Percentiles rank a stretch among this genome's conserved stretches.
phyloP scores from a whole-genome alignment of 2,329 filamentous ascomycete genomes.

The Aspergillus sp. region DNA sequence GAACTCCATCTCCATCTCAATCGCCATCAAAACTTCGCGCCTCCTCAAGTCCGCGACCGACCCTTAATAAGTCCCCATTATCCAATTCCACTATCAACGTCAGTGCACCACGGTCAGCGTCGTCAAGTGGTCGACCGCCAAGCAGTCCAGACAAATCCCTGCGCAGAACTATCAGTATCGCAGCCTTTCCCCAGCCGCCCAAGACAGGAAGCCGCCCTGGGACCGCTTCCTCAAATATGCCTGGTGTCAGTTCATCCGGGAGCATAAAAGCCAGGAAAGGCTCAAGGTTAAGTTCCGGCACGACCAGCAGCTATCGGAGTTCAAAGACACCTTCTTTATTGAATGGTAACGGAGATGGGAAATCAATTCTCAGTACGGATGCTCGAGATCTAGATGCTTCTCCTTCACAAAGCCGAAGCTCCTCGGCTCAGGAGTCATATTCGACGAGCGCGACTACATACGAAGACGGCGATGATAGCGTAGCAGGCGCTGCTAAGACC shows the following conservation, averaged over 20 bases:
- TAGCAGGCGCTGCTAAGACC: conserved; percentile 25
- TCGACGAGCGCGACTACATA: conserved; percentile 84
- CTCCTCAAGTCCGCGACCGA: conserved; percentile 50
- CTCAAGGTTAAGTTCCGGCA: conserved; percentile 51
- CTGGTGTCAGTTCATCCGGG: conserved; percentile 22
- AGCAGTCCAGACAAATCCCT: conserved; percentile 59
- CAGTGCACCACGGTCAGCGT: conserved; percentile 50
- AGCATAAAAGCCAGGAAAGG: conserved; percentile 47
- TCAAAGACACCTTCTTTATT: conserved; percentile 63
- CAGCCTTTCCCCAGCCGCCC: conserved; percentile 86
- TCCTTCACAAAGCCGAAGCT: conserved; percentile 80
- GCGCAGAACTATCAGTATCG: conserved; percentile 86
- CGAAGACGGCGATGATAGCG: conserved; percentile 63
- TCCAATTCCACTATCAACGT: conserved; percentile 46
- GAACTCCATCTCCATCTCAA: conserved; percentile 35
- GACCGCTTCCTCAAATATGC: conserved; percentile 44
- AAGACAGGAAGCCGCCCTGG: conserved; percentile 59
- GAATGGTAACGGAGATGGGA: conserved; percentile 71
- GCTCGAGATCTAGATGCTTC: conserved; percentile 70
- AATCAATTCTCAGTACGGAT: conserved; percentile 59
- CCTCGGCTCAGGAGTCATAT: conserved; percentile 86
- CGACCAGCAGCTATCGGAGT: conserved; percentile 44
- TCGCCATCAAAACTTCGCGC: conserved; percentile 53
- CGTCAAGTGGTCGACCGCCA: conserved; percentile 50
- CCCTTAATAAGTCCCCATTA: conserved; percentile 44